Evolutionary conservation across 1,284 basidiomycete genomes (phyloP).

Genomic region (Ceratobasidium papillatum): DNA sequence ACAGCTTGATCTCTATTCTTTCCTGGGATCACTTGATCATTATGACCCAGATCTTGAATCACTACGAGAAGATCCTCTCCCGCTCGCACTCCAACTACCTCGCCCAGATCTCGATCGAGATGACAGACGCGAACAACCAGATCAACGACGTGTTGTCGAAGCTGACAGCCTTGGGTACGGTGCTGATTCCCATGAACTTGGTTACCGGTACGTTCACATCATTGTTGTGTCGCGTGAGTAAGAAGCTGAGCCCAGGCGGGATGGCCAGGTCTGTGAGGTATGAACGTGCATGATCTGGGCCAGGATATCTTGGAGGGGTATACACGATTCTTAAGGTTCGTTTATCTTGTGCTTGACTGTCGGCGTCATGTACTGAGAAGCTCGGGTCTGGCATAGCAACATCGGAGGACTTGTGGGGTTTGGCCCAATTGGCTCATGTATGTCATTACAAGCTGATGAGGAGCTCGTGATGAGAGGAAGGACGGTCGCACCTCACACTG

Average conservation of each 20-base stretch:
- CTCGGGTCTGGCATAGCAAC: constrained; percentile 63
- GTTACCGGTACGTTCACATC: constrained; percentile 74
- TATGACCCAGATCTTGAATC: constrained; percentile 99
- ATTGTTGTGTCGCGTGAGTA: too few relatives aligned
- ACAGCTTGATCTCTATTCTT: constrained; percentile 4
- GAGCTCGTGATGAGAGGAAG: constrained; percentile 16
- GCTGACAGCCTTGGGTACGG: constrained; percentile 96
- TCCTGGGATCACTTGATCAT: constrained; percentile 95
- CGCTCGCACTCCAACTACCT: constrained; percentile 99
- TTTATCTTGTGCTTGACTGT: constrained; percentile 20
- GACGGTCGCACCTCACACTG: neutral
- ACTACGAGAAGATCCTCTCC: constrained; percentile 99
- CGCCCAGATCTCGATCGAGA: constrained; percentile 97
- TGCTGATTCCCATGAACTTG: constrained; percentile 96
- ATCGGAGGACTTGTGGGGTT: constrained; percentile 79
- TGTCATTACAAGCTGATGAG: constrained; percentile 81
- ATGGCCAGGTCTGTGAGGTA: constrained; percentile 87
- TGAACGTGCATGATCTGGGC: constrained; percentile 94
- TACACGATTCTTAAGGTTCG: constrained; percentile 46
- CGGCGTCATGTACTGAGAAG: neutral
- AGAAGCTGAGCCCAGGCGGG: neutral
- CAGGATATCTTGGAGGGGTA: constrained; percentile 63
- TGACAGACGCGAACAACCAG: constrained; percentile 99
- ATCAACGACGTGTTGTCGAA: constrained; percentile 99
- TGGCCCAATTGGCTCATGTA: constrained; percentile 81